phyloP scores from a whole-genome alignment of 2,329 filamentous ascomycete genomes.

The Botrytis squamosa region DNA sequence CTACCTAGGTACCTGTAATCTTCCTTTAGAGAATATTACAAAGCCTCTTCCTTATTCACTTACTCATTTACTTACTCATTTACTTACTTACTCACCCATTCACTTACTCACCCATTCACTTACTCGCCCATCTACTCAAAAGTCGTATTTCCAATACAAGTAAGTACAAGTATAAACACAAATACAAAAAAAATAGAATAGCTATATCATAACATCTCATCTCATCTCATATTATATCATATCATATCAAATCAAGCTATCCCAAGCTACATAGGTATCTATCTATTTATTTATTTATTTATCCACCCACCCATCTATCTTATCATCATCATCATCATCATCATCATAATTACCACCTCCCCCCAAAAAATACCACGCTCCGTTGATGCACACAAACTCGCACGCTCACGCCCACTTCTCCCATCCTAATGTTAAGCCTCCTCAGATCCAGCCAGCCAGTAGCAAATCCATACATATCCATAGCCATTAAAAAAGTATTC shows the following conservation, averaged over 20 bases:
- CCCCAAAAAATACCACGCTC: not conserved
- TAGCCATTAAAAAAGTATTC: not conserved
- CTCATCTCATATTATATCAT: not conserved
- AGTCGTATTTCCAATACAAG: too few relatives aligned
- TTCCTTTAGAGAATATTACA: too few relatives aligned
- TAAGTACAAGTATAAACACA: too few relatives aligned
- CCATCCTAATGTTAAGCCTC: not conserved
- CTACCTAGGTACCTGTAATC: too few relatives aligned
- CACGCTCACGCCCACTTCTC: not conserved
- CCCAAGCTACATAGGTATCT: not conserved
- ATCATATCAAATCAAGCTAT: not conserved
- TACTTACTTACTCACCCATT: too few relatives aligned
- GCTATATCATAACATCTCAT: not conserved
- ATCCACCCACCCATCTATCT: not conserved
- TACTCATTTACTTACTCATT: too few relatives aligned
- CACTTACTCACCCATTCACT: too few relatives aligned
- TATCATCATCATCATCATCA: not conserved
- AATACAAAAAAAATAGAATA: not conserved
- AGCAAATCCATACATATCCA: not conserved
- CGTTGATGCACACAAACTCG: not conserved
- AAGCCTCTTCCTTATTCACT: too few relatives aligned
- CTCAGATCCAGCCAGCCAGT: not conserved
- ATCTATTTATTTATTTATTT: not conserved
- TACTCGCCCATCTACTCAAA: too few relatives aligned
- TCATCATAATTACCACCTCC: not conserved